Evolutionary conservation across 371 early-diverging fungal species (phyloP), one percentile per base, ranked within the genome.

Genomic region (Zancudomyces culisetae): DNA sequence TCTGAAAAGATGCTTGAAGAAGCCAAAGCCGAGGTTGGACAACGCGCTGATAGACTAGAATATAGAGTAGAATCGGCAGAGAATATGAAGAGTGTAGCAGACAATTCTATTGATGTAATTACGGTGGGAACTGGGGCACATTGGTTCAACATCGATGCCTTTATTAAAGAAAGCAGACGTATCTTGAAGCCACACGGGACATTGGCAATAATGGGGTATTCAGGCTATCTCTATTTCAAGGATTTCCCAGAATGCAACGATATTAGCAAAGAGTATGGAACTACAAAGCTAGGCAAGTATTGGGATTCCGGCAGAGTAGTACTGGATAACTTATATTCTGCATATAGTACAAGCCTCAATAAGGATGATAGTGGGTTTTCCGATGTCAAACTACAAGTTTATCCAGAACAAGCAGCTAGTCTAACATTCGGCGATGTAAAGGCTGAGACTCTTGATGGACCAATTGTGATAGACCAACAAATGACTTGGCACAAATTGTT

Each of bases 181-280:
- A 75, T 80, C n/a, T 68, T 84, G 27, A 73, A 72, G 27, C 77
- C 75, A 23, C 58, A 60, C 2, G 85, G 85, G 13, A 80, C 81
- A 0, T 62, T 84, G 28, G 81, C 77, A 2, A 64, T 80, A 21
- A 71, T 78, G 51, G 74, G 77, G 0, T 81, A 81, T 55, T 28
- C 61, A 1, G 62, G 60, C 13, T 73, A 70, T 42, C 64, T 61
- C 22, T 51, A 60, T 41, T 64, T 79, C 50, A 59, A 62, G 23
- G 55, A 66, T 27, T 66, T 60, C 59, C 56, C 59, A 60, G 46
- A 69, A 61, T 35, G 61, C 57, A 47, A 70, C 66, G 0, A 58
- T 58, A 46, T 61, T 47, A n/a, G 48, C 54, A 42, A 53, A 65
- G 49, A 67, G 1, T 53, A 67, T 53, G 54, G 49, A 1, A 4